These are phyloP conservation scores for Fusarium oxysporum DNA, from an alignment of 2,329 filamentous ascomycete genomes.

Conservation along the genomic window DNA sequence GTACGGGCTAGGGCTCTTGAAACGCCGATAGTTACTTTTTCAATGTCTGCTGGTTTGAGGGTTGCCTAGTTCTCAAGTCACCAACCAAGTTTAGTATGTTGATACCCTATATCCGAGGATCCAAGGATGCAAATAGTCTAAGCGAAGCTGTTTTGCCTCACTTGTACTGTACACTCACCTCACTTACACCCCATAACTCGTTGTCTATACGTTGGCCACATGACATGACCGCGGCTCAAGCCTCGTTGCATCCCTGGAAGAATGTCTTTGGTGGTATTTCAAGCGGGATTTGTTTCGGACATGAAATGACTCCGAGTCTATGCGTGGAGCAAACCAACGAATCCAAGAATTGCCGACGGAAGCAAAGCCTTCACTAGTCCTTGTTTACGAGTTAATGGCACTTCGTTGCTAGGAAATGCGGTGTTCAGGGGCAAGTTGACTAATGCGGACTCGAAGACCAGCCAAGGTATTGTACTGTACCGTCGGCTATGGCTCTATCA, in stretches of 20 bases:
- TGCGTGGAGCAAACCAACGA: constrained; percentile 23
- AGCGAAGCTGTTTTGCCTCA: constrained; percentile 6
- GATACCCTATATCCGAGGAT: background rate
- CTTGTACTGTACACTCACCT: background rate
- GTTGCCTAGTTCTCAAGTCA: background rate
- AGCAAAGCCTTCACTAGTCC: constrained; percentile 1
- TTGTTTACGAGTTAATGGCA: constrained; percentile 23
- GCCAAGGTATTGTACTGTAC: background rate
- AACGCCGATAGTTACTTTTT: constrained; percentile 6
- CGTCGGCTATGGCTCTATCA: constrained; percentile 10
- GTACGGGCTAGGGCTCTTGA: constrained; percentile 11
- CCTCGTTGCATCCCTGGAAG: constrained; percentile 5
- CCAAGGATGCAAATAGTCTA: background rate
- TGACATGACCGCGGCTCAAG: constrained; percentile 1
- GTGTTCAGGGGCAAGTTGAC: constrained; percentile 23
- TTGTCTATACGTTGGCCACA: constrained; percentile 15
- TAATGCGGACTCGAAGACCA: constrained; percentile 6
- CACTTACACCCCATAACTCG: constrained; percentile 4
- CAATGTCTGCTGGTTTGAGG: background rate
- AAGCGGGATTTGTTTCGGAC: constrained; percentile 11
- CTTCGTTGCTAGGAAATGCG: constrained; percentile 19
- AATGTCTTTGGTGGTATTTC: background rate
- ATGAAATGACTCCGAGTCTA: constrained; percentile 5
- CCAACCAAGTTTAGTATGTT: constrained; percentile 20
- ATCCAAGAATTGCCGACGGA: constrained; percentile 25